Evolutionary conservation across 768 basidiomycete genomes (phyloP), one percentile per base, ranked within the genome.

Genomic region (Suillus alpinus): DNA sequence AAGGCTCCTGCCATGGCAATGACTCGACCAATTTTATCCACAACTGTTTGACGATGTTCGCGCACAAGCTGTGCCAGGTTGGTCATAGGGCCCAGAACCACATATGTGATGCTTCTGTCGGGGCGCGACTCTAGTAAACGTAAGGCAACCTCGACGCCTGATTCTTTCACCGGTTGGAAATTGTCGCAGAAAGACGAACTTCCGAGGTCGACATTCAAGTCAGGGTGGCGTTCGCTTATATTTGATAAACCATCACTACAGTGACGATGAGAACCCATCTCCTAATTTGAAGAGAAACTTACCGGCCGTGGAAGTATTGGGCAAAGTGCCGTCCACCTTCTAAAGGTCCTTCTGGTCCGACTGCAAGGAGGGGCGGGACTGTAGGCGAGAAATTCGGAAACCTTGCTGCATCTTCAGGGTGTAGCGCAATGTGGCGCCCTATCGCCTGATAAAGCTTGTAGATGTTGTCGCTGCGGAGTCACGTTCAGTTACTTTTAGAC

Each of bases 1-100:
- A 98, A 71, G 2, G 94, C 90, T 14, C 94, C 95, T n/a, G 95
- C 95, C 94, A 98, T 96, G 71, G 86, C 88, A 23, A 95, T 75
- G 8, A 98, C 76, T n/a, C 87, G 81, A 5, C 87, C 91, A 32
- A 93, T 82, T 46, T 83, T 83, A 13, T 81, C 73, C 8, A 75
- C 73, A 34, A 94, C 77, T 12, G 81, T 75, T 39, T 76, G 69
- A 10, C 82, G 79, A 64, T 92, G 81, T 46, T 77, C 66, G 7
- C 80, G 81, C 70, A 91, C 76, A 61, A 91, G 78, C 37, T 77
- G 75, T 1, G 92, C 92, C 36, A 98, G 79, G 67, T 89, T 94
- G 12, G 94, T 95, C 58, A 92, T 80, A 46, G 91, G 88, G 1
- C 90, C 91, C 7, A 94, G 79, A 8, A 80, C 84, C 61, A 94